Percentiles rank a stretch among this genome's conserved stretches.
phyloP scores from a whole-genome alignment of 257 asterid species.

The Salvia splendens region DNA sequence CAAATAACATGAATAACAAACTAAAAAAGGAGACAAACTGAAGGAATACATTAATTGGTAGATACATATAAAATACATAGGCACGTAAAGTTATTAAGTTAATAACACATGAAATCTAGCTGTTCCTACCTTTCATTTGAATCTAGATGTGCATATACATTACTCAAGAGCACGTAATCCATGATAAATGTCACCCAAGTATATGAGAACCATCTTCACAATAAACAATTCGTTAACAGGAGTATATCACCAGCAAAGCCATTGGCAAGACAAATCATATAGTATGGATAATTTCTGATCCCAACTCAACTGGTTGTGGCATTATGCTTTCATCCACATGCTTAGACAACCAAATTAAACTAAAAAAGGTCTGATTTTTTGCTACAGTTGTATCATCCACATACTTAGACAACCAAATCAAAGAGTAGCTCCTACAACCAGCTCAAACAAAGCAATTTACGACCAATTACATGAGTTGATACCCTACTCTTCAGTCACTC shows the following conservation, averaged over 20 bases:
- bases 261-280: background rate
- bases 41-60: background rate
- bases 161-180: background rate
- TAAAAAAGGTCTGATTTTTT: too few species aligned
- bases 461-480: constrained; percentile 6
- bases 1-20: constrained; percentile 18
- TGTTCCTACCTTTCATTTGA: background rate
- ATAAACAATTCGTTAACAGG: background rate
- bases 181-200: background rate
- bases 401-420: background rate
- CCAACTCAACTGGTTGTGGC: background rate
- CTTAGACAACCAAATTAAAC: background rate
- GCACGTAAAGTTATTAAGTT: background rate
- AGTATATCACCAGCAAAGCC: background rate
- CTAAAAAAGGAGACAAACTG: background rate
- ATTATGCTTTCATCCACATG: background rate
- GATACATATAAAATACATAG: background rate
- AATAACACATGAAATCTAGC: background rate
- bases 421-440: constrained; percentile 2
- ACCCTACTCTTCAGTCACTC: constrained; percentile 13
- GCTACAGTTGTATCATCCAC: too few species aligned
- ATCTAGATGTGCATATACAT: background rate
- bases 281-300: background rate
- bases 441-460: background rate
- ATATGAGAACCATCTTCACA: background rate